phyloP scores from a whole-genome alignment of 371 early-diverging fungal species.

The Mucor racemosus region DNA sequence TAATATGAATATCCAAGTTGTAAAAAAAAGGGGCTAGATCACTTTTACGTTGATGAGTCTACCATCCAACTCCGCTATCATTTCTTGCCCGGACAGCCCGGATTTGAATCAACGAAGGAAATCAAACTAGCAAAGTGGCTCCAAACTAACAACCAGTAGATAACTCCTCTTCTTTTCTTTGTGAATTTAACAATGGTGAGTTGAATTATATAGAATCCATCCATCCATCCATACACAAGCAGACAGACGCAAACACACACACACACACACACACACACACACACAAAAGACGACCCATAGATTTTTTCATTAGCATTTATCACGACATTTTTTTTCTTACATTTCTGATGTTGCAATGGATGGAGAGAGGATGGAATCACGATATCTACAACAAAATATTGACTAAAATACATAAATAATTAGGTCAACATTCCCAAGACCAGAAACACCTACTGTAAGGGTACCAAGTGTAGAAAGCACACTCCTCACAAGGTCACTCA shows the following conservation, averaged over 20 bases:
- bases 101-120: not conserved
- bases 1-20: too few species aligned
- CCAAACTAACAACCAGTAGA: not conserved
- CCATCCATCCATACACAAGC: slow-evolving; percentile 15
- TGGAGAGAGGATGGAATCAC: too few species aligned
- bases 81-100: not conserved
- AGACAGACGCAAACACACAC: not conserved
- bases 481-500: slow-evolving; percentile 99
- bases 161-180: slow-evolving; percentile 29
- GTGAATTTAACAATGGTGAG: slow-evolving; percentile 37
- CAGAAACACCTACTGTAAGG: slow-evolving; percentile 97
- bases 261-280: not conserved
- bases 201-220: not conserved
- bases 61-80: not conserved
- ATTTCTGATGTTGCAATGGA: too few species aligned
- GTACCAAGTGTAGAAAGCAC: slow-evolving; percentile 96
- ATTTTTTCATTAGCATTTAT: too few species aligned
- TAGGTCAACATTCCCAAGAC: slow-evolving; percentile 97
- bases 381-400: too few species aligned
- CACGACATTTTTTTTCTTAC: too few species aligned
- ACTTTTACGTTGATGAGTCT: too few species aligned
- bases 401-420: too few species aligned
- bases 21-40: too few species aligned
- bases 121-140: not conserved
- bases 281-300: too few species aligned